Evolutionary conservation across 352 stramenopile genomes (phyloP), one percentile per base, ranked within the genome.

Genomic region (Pythium plurisporium): DNA sequence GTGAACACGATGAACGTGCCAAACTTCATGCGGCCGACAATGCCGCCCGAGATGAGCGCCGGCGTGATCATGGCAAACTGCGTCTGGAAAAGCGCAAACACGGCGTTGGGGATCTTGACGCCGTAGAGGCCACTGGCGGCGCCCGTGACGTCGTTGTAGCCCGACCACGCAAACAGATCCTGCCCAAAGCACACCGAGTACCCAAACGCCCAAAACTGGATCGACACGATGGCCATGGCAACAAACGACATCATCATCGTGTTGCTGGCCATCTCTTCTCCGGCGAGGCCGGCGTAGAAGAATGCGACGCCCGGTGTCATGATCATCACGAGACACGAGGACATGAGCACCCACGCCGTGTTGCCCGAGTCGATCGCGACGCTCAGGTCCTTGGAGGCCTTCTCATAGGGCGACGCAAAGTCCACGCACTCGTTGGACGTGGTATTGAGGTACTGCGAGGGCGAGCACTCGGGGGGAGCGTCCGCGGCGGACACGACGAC

Each of bases 21-120:
- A 41, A 90, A 91, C 41, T 89, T 89, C 75, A 93, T 91, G 40
- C 86, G 74, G 23, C 87, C 86, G 26, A 89, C 84, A 49, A 94
- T 87, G 19, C 82, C 82, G 25, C 86, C 84, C 14, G 66, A 85
- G 8, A 95, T 69, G 26, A 92, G 59, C 1, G 82, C 84, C 8
- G 84, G 84, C 0, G 79, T 86, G 56, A 94, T 88, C 52, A 80
- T 84, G n/a, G 86, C 86, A 50, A 92, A 95, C 49, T 88, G 80
- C 23, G 79, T 88, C 64, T 95, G 85, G 64, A 88, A 95, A 55
- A 92, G 72, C 19, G 80, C 79, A 56, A 85, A 91, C 26, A 91
- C 51, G 23, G 82, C 70, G 48, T 87, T 72, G 15, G 85, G 85
- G 53, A 92, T 88, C n/a, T 66, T 33, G 15, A 63, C 58, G 30